These are phyloP conservation scores for Luzula sylvatica DNA, from an alignment of 176 grass and related monocot species.

Conservation along the genomic window DNA sequence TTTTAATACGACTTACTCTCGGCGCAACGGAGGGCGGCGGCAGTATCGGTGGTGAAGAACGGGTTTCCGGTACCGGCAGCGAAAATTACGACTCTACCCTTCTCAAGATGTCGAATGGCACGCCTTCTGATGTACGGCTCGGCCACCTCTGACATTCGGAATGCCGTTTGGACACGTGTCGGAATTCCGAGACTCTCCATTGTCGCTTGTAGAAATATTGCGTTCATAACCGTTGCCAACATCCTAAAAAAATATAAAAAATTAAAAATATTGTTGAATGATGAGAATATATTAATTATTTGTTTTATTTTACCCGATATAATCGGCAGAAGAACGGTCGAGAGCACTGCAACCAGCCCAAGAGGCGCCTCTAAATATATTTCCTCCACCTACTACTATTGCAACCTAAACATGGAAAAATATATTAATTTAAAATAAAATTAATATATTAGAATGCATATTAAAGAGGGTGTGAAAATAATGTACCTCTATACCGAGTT, in stretches of 20 bases:
- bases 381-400: constrained; percentile 94
- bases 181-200: constrained; percentile 99
- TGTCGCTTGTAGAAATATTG: constrained; percentile 96
- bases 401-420: constrained; percentile 46
- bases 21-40: constrained; percentile 92
- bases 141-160: constrained; percentile 98
- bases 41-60: constrained; percentile 97
- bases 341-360: constrained; percentile 87
- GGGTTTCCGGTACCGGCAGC: constrained; percentile 96
- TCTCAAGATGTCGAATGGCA: constrained; percentile 90
- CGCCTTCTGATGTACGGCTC: constrained; percentile 95
- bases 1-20: constrained; percentile 58
- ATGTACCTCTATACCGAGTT: constrained; percentile 82
- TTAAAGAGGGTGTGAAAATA: background rate
- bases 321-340: constrained; percentile 88
- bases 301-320: constrained; percentile 63
- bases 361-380: constrained; percentile 94
- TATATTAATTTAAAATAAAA: background rate
- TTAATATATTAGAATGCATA: background rate
- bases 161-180: constrained; percentile 90
- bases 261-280: background rate
- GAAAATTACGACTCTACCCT: constrained; percentile 99
- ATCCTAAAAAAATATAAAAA: constrained; percentile 39
- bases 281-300: background rate
- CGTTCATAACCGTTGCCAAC: constrained; percentile 99